Percentiles rank a stretch among this genome's conserved stretches.
phyloP scores from a whole-genome alignment of 169 alveolate species.

The Eimeria necatrix region DNA sequence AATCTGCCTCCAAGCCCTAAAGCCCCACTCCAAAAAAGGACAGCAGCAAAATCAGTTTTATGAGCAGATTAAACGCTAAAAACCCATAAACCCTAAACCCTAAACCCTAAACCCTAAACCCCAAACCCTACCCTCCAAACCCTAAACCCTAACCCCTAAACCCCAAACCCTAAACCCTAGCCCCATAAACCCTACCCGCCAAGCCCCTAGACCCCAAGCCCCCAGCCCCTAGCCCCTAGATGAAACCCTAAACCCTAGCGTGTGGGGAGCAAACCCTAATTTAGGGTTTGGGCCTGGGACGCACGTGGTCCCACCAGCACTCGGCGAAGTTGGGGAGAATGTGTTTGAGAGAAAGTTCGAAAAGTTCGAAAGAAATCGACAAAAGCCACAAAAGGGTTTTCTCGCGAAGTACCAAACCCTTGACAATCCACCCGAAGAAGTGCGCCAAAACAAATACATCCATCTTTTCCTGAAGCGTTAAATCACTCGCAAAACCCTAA shows the following conservation, averaged over 20 bases:
- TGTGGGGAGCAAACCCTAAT: neutral
- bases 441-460: slow-evolving; percentile 93
- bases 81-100: too few relatives aligned
- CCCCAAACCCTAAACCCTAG: neutral
- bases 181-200: neutral
- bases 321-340: slow-evolving; percentile 95
- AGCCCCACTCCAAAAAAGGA: too few relatives aligned
- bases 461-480: slow-evolving; percentile 79
- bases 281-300: neutral
- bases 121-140: neutral
- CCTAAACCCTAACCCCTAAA: neutral
- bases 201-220: neutral
- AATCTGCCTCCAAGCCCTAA: neutral
- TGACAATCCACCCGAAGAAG: slow-evolving; percentile 92
- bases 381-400: slow-evolving; percentile 88
- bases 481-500: too few relatives aligned
- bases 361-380: slow-evolving; percentile 90
- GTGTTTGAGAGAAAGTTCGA: slow-evolving; percentile 93
- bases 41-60: too few relatives aligned
- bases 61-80: too few relatives aligned
- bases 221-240: neutral
- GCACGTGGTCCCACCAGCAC: slow-evolving; percentile 96
- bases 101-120: too few relatives aligned
- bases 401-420: slow-evolving; percentile 93
- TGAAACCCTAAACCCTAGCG: too few relatives aligned